Conservation (phyloP, 257 asterid species). For the Solanum raphanifolium region DNA sequence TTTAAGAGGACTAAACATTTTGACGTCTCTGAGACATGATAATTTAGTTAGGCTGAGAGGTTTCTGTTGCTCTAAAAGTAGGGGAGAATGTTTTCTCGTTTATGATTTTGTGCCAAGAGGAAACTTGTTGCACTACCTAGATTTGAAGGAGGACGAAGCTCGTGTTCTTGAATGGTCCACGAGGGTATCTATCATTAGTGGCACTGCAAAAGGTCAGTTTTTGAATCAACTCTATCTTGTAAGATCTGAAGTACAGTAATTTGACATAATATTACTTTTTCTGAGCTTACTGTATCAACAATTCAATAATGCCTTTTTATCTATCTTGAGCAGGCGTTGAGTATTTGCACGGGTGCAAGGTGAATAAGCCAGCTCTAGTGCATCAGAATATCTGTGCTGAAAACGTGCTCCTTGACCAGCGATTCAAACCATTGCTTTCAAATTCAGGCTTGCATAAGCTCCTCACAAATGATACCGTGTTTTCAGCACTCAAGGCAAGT, state of each 20-base stretch:
- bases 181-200: constrained; percentile 59
- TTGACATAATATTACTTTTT: neutral
- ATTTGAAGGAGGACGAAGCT: constrained; percentile 46
- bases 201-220: constrained; percentile 72
- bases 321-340: constrained; percentile 43
- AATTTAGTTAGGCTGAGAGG: constrained; percentile 70
- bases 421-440: constrained; percentile 49
- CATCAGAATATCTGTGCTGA: constrained; percentile 86
- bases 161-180: constrained; percentile 68
- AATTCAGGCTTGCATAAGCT: constrained; percentile 85
- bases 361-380: constrained; percentile 55
- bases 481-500: constrained; percentile 77
- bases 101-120: constrained; percentile 72
- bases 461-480: constrained; percentile 69
- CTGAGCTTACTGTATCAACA: neutral
- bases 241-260: neutral
- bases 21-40: constrained; percentile 72
- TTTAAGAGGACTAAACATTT: constrained; percentile 51
- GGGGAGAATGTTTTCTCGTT: constrained; percentile 80
- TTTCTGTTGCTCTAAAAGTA: constrained; percentile 73
- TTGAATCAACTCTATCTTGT: neutral
- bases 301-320: neutral
- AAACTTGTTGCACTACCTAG: constrained; percentile 50
- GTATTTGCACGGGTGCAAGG: constrained; percentile 52
- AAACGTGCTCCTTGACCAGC: constrained; percentile 62